phyloP scores from a whole-genome alignment of 2,329 filamentous ascomycete species.

The Cladosporium sp. region DNA sequence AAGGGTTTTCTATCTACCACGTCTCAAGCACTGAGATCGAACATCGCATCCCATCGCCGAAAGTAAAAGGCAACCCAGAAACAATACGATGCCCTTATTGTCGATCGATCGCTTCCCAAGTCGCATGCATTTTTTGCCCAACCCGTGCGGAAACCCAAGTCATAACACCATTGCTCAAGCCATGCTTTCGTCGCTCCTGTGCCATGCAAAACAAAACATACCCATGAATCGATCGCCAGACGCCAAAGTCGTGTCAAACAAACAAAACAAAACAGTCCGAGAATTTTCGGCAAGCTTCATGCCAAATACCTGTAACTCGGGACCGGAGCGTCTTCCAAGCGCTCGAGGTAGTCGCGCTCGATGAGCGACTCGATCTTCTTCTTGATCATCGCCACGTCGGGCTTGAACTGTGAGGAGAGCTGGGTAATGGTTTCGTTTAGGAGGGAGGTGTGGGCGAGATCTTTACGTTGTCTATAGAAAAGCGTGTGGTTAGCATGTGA shows the following conservation, averaged over 20 bases:
- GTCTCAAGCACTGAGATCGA: too few species aligned
- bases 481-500: constrained; percentile 28
- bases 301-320: constrained; percentile 70
- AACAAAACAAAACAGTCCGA: not conserved
- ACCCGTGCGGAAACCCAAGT: too few species aligned
- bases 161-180: not conserved
- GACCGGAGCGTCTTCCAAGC: constrained; percentile 60
- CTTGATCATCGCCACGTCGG: constrained; percentile 74
- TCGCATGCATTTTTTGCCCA: too few species aligned
- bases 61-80: too few species aligned
- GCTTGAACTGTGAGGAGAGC: constrained; percentile 65
- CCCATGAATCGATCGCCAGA: not conserved
- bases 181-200: not conserved
- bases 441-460: constrained; percentile 64
- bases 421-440: constrained; percentile 69
- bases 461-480: constrained; percentile 63
- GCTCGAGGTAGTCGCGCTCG: constrained; percentile 71
- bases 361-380: constrained; percentile 76
- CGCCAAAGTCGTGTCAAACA: not conserved
- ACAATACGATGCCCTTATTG: too few species aligned
- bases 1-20: too few species aligned
- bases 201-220: not conserved
- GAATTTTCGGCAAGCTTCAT: constrained; percentile 43
- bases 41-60: too few species aligned
- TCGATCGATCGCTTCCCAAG: too few species aligned